Percentiles rank a stretch among this genome's conserved stretches.
phyloP scores from a whole-genome alignment of 176 grass and related monocot species.

The Aegilops longissima region DNA sequence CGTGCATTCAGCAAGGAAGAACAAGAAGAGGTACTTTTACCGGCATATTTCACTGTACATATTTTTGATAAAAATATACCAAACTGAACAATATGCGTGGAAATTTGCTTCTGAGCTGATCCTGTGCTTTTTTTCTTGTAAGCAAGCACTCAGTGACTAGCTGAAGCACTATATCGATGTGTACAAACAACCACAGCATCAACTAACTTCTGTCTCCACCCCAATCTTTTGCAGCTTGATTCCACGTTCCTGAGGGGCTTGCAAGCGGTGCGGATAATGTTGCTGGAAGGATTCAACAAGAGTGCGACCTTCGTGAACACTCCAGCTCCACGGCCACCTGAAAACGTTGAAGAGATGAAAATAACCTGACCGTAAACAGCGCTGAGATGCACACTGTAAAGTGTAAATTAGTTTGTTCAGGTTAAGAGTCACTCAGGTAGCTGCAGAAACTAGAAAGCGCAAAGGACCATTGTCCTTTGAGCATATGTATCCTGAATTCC shows the following conservation, averaged over 20 bases:
- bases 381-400: neutral
- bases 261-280: conserved; percentile 58
- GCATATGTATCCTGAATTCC: neutral
- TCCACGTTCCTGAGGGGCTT: conserved; percentile 50
- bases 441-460: neutral
- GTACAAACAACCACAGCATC: neutral
- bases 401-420: neutral
- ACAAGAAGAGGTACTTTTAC: conserved; percentile 58
- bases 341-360: conserved; percentile 55
- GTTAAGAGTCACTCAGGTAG: neutral
- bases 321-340: conserved; percentile 26
- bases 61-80: neutral
- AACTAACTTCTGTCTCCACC: neutral
- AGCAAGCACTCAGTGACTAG: neutral
- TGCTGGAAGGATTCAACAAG: conserved; percentile 75
- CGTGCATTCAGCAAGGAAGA: conserved; percentile 77
- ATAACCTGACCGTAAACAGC: neutral
- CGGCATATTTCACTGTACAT: neutral
- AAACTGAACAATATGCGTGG: neutral
- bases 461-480: neutral
- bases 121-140: neutral
- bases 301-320: conserved; percentile 69
- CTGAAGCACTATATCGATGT: neutral
- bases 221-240: conserved; percentile 50
- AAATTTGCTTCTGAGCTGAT: neutral